Conservation (phyloP, 345 rosid genomes). For the Gossypium mustelinum region DNA sequence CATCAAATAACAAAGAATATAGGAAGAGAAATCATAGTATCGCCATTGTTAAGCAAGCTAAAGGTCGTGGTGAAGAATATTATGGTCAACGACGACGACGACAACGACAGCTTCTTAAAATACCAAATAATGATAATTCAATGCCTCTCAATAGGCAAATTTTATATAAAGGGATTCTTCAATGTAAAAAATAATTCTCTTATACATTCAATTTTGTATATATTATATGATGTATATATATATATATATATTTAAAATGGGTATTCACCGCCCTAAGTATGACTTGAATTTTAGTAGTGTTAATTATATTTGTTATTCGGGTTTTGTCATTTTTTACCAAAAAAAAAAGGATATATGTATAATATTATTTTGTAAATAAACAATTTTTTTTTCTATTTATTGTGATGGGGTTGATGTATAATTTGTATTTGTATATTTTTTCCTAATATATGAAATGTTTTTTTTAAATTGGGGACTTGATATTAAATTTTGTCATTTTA, state of each 20-base stretch:
- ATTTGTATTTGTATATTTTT: neutral
- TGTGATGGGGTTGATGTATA: neutral
- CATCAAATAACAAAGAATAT: conserved; percentile 58
- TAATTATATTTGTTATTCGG: fast-evolving
- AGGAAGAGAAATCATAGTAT: conserved; percentile 33
- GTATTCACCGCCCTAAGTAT: fast-evolving
- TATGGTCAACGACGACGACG: no score
- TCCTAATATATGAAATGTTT: no score
- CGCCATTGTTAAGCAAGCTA: neutral
- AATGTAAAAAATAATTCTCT: conserved; percentile 10
- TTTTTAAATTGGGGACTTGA: no score
- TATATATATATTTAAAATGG: neutral
- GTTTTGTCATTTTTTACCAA: fast-evolving
- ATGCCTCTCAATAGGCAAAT: conserved; percentile 45
- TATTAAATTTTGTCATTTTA: no score
- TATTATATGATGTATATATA: no score
- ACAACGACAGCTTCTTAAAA: neutral
- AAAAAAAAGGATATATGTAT: no score
- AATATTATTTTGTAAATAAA: no score
- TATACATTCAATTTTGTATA: neutral
- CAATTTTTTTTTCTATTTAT: neutral
- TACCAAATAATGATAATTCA: no score
- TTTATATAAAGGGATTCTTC: conserved; percentile 38
- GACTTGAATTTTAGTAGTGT: fast-evolving
- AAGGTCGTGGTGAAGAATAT: neutral